Conservation (phyloP, 257 asterid genomes). For the Solanum lycopersicoides region DNA sequence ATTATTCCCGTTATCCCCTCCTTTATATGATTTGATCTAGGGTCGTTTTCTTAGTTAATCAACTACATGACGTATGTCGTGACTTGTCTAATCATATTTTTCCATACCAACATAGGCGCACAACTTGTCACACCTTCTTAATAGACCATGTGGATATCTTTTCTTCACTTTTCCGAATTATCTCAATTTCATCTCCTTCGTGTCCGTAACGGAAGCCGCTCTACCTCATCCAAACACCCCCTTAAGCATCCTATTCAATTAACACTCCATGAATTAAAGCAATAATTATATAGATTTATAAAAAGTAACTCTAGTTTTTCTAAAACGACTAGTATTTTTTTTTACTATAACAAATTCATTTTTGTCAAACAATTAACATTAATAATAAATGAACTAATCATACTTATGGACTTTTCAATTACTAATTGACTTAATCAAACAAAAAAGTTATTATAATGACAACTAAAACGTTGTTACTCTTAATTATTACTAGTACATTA, state of each 20-base stretch:
- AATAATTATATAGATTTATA: background rate
- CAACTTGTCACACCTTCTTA: background rate
- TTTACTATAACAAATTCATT: background rate
- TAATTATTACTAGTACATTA: background rate
- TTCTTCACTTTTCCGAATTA: background rate
- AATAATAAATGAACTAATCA: background rate
- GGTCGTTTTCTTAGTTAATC: background rate
- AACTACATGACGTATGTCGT: background rate
- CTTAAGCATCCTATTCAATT: background rate
- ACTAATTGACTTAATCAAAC: background rate
- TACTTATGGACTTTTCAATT: background rate
- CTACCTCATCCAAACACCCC: background rate
- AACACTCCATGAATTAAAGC: background rate
- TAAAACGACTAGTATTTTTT: background rate
- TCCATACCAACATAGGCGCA: background rate
- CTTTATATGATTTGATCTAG: background rate
- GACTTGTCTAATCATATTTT: background rate
- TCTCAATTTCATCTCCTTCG: background rate
- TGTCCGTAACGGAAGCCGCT: background rate
- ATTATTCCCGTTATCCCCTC: too few relatives aligned
- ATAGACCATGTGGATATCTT: background rate
- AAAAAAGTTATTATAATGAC: background rate
- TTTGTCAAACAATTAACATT: background rate
- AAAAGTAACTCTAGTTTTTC: background rate
- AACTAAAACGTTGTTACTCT: background rate